phyloP scores from a whole-genome alignment of 495 filamentous ascomycete species.

The Aspergillus homomorphus region DNA sequence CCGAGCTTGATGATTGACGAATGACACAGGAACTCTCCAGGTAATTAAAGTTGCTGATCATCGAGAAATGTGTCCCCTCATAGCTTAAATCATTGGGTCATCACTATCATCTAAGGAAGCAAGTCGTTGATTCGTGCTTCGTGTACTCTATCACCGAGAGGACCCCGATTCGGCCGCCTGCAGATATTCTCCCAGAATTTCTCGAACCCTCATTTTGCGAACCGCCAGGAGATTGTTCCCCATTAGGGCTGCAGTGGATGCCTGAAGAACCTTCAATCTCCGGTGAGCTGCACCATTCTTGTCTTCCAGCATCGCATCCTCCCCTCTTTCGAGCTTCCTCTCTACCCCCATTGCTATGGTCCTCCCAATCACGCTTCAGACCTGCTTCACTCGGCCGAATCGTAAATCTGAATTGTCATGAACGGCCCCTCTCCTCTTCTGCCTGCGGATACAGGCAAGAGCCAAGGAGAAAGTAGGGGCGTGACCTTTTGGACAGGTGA shows the following conservation, averaged over 20 bases:
- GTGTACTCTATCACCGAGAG: not conserved
- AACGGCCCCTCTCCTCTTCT: not conserved
- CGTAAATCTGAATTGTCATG: not conserved
- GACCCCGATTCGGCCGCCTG: conserved; percentile 5
- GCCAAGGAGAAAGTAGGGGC: not conserved
- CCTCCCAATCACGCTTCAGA: not conserved
- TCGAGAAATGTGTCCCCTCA: conserved; percentile 11
- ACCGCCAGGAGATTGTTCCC: not conserved
- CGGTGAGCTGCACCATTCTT: conserved; percentile 6
- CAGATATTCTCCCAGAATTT: conserved; percentile 4
- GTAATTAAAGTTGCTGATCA: conserved; percentile 26
- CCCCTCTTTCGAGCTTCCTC: conserved; percentile 3
- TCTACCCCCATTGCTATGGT: conserved; percentile 6
- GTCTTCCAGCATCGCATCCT: conserved; percentile 2
- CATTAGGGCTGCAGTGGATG: conserved; percentile 7
- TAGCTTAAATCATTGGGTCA: conserved; percentile 14
- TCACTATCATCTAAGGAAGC: not conserved
- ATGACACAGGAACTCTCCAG: conserved; percentile 22
- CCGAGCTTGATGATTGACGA: conserved; percentile 10
- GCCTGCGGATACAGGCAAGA: not conserved
- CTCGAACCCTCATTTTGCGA: not conserved
- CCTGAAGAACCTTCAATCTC: conserved; percentile 10
- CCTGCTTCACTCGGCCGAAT: not conserved
- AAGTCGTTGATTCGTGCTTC: not conserved
- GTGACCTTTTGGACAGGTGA: not conserved